Conservation (phyloP, 495 filamentous ascomycete species). For the Trichocladium antarcticum region DNA sequence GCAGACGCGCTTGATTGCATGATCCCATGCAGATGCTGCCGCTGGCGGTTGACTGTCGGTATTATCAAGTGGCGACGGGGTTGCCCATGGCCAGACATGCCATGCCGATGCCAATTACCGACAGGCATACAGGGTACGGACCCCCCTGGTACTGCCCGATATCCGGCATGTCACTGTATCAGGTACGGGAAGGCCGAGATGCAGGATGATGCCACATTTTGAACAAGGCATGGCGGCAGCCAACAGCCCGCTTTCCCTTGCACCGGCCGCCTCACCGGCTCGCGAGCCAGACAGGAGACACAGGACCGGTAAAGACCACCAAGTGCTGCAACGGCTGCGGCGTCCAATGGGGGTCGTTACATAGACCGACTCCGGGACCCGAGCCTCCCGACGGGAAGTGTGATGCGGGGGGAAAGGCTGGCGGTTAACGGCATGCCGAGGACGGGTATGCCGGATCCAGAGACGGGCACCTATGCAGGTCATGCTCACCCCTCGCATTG, state of each 20-base stretch:
- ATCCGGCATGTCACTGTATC: no score
- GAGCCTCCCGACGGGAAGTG: not conserved
- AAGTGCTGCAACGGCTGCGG: not conserved
- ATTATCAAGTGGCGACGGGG: not conserved
- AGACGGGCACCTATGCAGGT: not conserved
- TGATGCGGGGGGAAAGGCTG: not conserved
- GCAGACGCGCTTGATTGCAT: not conserved
- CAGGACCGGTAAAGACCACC: constrained; percentile 1
- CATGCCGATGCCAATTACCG: not conserved
- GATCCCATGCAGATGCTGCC: not conserved
- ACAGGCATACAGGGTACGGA: not conserved
- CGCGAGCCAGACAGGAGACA: not conserved
- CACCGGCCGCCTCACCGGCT: not conserved
- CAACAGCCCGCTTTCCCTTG: not conserved
- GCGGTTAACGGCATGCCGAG: constrained; percentile 2
- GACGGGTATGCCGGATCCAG: constrained; percentile 1
- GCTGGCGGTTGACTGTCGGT: not conserved
- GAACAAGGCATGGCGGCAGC: not conserved
- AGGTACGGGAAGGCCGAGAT: no score
- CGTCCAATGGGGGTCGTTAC: constrained; percentile 1
- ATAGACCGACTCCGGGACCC: not conserved
- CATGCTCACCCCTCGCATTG: not conserved
- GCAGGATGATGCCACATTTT: no score
- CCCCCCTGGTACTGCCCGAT: not conserved
- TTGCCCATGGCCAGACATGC: not conserved